Evolutionary conservation across 208 protist genomes (phyloP).

Genomic region (Leishmania mexicana): DNA sequence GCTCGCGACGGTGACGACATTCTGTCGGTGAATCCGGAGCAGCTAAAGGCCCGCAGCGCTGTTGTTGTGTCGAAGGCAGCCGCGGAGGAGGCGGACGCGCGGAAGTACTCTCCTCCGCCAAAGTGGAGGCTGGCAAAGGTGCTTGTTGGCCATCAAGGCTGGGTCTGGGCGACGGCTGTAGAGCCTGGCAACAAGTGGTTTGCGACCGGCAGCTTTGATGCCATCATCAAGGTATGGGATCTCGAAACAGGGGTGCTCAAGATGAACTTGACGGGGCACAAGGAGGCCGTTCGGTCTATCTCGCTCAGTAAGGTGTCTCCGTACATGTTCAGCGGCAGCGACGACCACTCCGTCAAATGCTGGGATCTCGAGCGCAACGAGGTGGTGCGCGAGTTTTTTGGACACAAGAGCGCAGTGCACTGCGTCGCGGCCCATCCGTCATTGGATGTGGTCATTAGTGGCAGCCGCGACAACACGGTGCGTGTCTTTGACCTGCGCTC

Average conservation of each 20-base stretch:
- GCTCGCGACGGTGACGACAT: conserved; percentile 39
- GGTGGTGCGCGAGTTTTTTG: conserved; percentile 97
- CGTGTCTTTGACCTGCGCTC: conserved; percentile 94
- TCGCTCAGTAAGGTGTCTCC: conserved; percentile 93
- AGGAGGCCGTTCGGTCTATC: conserved; percentile 89
- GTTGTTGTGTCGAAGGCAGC: conserved; percentile 41
- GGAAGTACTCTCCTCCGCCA: conserved; percentile 50
- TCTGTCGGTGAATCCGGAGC: conserved; percentile 54
- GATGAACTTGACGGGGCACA: conserved; percentile 99
- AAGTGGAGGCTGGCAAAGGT: conserved; percentile 96
- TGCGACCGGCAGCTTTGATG: conserved; percentile 97
- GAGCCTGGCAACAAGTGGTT: conserved; percentile 99
- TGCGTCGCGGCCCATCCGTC: conserved; percentile 94
- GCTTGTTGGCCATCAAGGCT: conserved; percentile 93
- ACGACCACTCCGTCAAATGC: conserved; percentile 99
- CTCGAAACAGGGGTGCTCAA: conserved; percentile 96
- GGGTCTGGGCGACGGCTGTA: conserved; percentile 96
- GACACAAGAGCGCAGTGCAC: conserved; percentile 96
- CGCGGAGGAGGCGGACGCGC: conserved; percentile 11
- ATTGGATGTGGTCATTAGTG: conserved; percentile 98
- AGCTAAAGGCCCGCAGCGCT: conserved; percentile 53
- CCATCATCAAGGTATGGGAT: conserved; percentile 99
- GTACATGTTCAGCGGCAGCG: conserved; percentile 98
- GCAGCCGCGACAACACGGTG: conserved; percentile 95
- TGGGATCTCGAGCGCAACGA: conserved; percentile 99